phyloP scores from a whole-genome alignment of 148 eudicot species.

The Spergularia bocconei region DNA sequence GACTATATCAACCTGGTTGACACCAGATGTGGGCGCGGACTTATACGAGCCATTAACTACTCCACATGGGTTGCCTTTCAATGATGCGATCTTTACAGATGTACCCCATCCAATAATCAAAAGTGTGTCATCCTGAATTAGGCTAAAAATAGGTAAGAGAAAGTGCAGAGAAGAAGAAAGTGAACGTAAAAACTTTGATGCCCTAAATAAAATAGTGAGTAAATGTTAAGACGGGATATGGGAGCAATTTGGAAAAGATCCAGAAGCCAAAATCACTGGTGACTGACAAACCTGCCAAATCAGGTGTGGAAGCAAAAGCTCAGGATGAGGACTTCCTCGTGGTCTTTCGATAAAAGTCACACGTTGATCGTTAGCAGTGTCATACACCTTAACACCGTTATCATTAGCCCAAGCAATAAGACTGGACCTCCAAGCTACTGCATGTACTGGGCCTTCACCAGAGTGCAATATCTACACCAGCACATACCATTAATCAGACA shows the following conservation, averaged over 20 bases:
- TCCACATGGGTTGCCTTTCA: constrained; percentile 47
- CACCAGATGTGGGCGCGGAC: constrained; percentile 45
- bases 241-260: neutral
- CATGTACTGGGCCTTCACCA: constrained; percentile 98
- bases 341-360: constrained; percentile 94
- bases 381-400: constrained; percentile 92
- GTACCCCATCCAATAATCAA: constrained; percentile 99
- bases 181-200: neutral
- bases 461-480: constrained; percentile 76
- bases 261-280: neutral
- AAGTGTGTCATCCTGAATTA: constrained; percentile 75
- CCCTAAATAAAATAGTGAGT: neutral
- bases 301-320: constrained; percentile 88
- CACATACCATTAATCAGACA: neutral
- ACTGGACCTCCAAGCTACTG: constrained; percentile 82
- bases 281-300: constrained; percentile 83
- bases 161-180: constrained; percentile 25
- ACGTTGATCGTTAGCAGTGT: constrained; percentile 75
- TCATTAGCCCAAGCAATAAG: constrained; percentile 99
- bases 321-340: constrained; percentile 90
- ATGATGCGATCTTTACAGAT: constrained; percentile 80
- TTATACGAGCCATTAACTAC: constrained; percentile 59
- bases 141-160: constrained; percentile 26
- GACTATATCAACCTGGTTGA: constrained; percentile 82
- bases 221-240: neutral